Evolutionary conservation across 768 basidiomycete genomes (phyloP).

Genomic region (Kwoniella mangroviensis): DNA sequence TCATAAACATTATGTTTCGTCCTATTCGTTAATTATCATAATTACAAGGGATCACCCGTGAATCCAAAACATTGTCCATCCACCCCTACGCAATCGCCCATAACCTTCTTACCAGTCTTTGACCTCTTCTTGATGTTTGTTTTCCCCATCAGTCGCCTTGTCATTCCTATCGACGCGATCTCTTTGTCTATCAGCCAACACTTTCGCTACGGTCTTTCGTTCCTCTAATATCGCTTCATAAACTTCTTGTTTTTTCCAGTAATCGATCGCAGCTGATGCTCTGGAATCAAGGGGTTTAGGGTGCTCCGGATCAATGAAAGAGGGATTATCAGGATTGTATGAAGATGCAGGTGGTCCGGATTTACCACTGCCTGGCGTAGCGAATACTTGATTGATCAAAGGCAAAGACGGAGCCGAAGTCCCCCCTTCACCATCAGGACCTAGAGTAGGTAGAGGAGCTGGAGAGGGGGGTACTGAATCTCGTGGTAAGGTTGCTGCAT

Average conservation of each 20-base stretch:
- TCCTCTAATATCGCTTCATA: constrained; percentile 23
- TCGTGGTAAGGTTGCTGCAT: background rate
- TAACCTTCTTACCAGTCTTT: background rate
- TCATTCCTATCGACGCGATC: constrained; percentile 13
- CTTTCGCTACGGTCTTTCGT: constrained; percentile 23
- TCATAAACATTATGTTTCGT: constrained; percentile 2
- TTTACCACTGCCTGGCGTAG: background rate
- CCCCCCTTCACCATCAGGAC: background rate
- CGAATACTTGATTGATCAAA: background rate
- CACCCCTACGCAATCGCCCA: too few species aligned
- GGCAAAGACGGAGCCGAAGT: background rate
- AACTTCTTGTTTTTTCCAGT: constrained; percentile 28
- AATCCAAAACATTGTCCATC: background rate
- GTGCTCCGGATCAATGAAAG: constrained; percentile 8
- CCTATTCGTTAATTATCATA: background rate
- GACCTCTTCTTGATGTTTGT: background rate
- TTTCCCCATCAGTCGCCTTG: background rate
- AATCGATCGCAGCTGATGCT: constrained; percentile 19
- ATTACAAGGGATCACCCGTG: background rate
- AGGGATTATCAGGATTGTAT: background rate
- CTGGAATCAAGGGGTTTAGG: constrained; percentile 19
- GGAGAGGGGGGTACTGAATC: background rate
- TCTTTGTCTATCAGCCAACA: constrained; percentile 23
- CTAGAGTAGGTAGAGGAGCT: background rate
- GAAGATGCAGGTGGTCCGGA: background rate